Percentiles rank a stretch among this genome's conserved stretches.
These are phyloP conservation scores for Wickerhamiella brachini DNA, from an alignment of 805 yeast species.

Conservation along the genomic window DNA sequence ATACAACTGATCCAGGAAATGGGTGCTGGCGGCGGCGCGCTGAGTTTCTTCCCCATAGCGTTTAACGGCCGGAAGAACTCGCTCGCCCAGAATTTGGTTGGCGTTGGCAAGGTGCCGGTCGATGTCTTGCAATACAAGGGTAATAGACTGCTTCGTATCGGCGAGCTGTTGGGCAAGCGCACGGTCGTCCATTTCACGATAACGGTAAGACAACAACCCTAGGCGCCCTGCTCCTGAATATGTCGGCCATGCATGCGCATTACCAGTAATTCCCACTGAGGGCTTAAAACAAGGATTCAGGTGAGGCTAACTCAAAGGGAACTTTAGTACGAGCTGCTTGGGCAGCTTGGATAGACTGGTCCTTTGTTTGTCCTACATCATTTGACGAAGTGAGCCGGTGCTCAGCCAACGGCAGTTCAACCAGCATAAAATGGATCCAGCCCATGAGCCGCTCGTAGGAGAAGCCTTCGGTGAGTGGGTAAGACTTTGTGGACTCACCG, in stretches of 20 bases:
- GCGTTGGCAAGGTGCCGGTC: constrained; percentile 60
- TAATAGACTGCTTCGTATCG: constrained; percentile 29
- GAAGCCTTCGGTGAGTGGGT: neutral
- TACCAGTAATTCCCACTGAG: no score
- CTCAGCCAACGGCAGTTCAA: neutral
- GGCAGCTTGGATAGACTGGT: no score
- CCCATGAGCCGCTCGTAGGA: neutral
- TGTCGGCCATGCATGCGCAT: no score
- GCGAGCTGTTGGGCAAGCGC: neutral
- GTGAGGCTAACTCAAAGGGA: neutral
- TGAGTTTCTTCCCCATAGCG: constrained; percentile 28
- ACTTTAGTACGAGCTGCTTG: neutral
- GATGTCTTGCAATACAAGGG: constrained; percentile 61
- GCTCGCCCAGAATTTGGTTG: constrained; percentile 52
- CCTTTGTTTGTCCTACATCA: no score
- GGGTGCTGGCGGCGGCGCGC: neutral
- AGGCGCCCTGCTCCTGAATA: no score
- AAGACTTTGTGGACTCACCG: neutral
- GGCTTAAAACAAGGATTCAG: neutral
- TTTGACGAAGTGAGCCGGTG: neutral
- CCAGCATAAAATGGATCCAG: neutral
- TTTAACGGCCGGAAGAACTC: constrained; percentile 53
- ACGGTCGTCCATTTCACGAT: neutral
- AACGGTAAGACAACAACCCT: no score
- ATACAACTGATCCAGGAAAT: neutral